Evolutionary conservation across 2,329 filamentous ascomycete species (phyloP).

Genomic region (Cytospora paraplurivora): DNA sequence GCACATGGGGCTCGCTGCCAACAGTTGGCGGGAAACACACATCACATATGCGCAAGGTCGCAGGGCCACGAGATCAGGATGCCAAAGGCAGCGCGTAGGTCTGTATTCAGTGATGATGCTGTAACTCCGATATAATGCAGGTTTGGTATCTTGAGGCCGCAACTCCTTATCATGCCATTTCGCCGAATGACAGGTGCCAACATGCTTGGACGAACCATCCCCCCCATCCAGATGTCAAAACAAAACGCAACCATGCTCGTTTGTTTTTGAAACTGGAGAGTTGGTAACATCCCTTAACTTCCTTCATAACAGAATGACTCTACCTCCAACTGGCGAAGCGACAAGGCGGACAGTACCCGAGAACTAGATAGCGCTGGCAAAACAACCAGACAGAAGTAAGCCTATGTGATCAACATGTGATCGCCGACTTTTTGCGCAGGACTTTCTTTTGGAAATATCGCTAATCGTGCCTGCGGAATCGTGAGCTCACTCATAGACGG

Average conservation of each 20-base stretch:
- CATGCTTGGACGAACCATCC: not conserved
- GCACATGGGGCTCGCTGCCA: not conserved
- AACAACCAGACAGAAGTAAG: not conserved
- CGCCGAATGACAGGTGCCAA: not conserved
- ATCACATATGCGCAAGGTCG: not conserved
- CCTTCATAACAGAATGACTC: not conserved
- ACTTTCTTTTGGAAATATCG: not conserved
- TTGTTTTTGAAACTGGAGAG: not conserved
- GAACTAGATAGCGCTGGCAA: slow-evolving; percentile 6
- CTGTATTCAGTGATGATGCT: slow-evolving; percentile 13
- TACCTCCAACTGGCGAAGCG: slow-evolving; percentile 24
- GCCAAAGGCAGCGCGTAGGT: not conserved
- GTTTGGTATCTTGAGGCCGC: slow-evolving; percentile 14
- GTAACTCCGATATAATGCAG: slow-evolving; percentile 24
- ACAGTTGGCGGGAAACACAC: not conserved
- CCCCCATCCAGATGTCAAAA: not conserved
- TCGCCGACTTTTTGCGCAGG: slow-evolving; percentile 14
- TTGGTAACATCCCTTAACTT: not conserved
- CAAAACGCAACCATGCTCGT: not conserved
- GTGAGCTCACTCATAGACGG: not conserved
- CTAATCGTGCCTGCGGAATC: not conserved
- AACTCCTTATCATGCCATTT: slow-evolving; percentile 22
- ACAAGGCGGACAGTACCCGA: slow-evolving; percentile 11
- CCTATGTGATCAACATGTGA: not conserved
- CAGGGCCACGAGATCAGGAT: not conserved